Conservation (phyloP, 2,329 filamentous ascomycete genomes). For the Colletotrichum chlorophyti region DNA sequence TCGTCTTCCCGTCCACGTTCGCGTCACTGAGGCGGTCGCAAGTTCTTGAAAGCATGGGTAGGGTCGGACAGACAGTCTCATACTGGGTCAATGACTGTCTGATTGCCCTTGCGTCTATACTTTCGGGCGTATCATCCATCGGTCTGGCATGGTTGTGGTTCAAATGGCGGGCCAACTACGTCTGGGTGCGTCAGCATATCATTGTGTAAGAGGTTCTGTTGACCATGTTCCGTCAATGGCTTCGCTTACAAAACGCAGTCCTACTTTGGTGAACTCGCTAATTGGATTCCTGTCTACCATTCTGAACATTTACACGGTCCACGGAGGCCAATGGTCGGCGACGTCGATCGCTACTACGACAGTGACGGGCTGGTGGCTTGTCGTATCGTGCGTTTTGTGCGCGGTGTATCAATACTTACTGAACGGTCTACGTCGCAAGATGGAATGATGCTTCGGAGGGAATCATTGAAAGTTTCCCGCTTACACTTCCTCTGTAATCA, state of each 20-base stretch:
- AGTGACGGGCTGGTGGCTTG: conserved; percentile 1
- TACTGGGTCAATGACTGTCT: neutral
- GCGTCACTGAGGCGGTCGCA: neutral
- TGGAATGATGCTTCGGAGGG: neutral
- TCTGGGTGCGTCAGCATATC: conserved; percentile 2
- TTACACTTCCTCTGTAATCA: neutral
- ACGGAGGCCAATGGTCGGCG: neutral
- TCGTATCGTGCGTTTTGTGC: neutral
- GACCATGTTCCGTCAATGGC: neutral
- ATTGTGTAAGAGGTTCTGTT: neutral
- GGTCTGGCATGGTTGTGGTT: conserved; percentile 7
- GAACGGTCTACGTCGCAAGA: neutral
- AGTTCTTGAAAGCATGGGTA: conserved; percentile 2
- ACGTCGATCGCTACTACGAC: neutral
- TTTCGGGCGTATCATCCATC: neutral
- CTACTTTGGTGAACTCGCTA: neutral
- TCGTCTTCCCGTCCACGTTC: conserved; percentile 1
- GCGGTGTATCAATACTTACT: neutral
- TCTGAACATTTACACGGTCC: conserved; percentile 7
- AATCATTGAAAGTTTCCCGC: neutral
- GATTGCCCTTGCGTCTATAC: neutral
- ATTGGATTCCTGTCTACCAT: conserved; percentile 6
- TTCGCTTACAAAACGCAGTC: neutral
- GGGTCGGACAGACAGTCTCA: neutral
- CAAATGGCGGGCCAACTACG: neutral